These are phyloP conservation scores for Neurospora intermedia DNA, from an alignment of 495 filamentous ascomycete species.

Conservation along the genomic window DNA sequence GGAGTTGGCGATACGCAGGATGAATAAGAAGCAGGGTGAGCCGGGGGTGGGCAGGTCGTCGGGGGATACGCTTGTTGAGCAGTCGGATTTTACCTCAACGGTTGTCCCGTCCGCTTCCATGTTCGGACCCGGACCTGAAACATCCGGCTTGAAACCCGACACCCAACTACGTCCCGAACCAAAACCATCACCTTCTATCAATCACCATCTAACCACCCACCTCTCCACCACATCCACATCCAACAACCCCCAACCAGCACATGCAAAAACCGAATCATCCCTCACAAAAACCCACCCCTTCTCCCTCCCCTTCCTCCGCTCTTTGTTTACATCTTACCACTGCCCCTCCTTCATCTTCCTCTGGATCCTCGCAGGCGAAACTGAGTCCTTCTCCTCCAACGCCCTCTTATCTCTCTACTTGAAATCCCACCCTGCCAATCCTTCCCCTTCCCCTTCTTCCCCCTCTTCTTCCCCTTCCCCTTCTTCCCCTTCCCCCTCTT, in stretches of 20 bases:
- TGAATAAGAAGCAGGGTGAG: background rate
- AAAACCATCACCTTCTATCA: background rate
- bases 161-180: background rate
- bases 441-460: too few species aligned
- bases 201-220: background rate
- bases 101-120: background rate
- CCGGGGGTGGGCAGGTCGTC: background rate
- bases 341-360: constrained; percentile 31
- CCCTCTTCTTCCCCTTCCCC: background rate
- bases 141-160: background rate
- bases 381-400: constrained; percentile 43
- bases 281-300: background rate
- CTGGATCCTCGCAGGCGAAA: constrained; percentile 42
- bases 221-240: constrained; percentile 11
- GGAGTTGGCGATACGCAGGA: constrained; percentile 32
- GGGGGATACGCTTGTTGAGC: background rate
- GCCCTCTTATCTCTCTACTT: constrained; percentile 35
- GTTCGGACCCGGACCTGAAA: background rate
- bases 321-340: constrained; percentile 34
- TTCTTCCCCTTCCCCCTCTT: background rate
- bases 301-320: constrained; percentile 20
- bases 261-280: constrained; percentile 10
- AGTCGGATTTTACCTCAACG: background rate
- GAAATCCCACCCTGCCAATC: constrained; percentile 20
- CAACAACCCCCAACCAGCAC: background rate